Evolutionary conservation across 139 green algal species (phyloP), one percentile per base, ranked within the genome.

Genomic region (Chlorella vulgaris): DNA sequence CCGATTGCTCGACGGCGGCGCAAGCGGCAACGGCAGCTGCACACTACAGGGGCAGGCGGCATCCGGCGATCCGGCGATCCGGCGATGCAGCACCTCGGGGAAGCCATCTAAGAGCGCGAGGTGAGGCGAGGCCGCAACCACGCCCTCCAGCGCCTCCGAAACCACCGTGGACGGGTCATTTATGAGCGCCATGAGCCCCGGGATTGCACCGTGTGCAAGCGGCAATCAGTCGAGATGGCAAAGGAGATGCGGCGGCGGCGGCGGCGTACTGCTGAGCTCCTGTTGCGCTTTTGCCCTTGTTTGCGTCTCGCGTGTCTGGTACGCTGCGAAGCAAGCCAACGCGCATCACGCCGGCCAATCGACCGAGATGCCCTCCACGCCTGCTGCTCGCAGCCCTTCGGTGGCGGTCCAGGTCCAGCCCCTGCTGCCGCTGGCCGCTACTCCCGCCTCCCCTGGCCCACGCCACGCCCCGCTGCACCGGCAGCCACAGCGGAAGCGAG

Each of bases 61-160:
- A n/a, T 13, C 2, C 6, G 43, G 29, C 28, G 4, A 29, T 40
- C 40, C 43, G 43, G 69, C 69, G 29, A 1, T 29, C 2, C 43
- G 6, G 69, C 6, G 42, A 24, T 3, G n/a, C 36, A n/a, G n/a
- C 35, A 42, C 3, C 77, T 66, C 55, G 89, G 88, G 85, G n/a
- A 85, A 87, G 18, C 88, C 90, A 38, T 93, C 90, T 24, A 94
- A 84, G 2, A 80, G 79, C 10, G 39, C 55, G 0, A 90, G 29
- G 26, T 90, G 36, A 1, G 81, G 66, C 10, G 4, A 75, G 61
- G 50, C 53, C 33, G 74, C 61, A 10, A 88, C 68, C 5, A 90
- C 33, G 0, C 89, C 89, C 18, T 93, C 84, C 31, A 95, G 60
- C 33, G 70, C 58, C 43, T 92, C 90, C 2, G 31, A 18, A 24